Evolutionary conservation across 352 stramenopile genomes (phyloP), one percentile per base, ranked within the genome.

Genomic region (Plasmopara muralis): DNA sequence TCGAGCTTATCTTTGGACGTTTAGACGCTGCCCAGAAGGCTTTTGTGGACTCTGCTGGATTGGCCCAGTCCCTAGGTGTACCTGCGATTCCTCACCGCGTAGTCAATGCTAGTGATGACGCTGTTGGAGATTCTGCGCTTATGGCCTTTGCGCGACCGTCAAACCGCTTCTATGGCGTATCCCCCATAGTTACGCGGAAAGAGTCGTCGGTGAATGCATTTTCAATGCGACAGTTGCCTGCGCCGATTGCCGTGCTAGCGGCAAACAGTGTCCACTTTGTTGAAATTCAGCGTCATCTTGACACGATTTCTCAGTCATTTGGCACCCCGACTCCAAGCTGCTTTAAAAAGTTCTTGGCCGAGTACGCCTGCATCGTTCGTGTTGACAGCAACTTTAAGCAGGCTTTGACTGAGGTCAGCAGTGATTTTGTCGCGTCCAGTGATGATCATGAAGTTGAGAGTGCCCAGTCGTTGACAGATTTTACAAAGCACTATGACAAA

Each of bases 91-190:
- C 77, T 7, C 68, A 74, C 44, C 68, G 77, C 48, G 45, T 49
- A 39, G 65, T 68, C 20, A 65, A 80, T 6, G 71, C 70, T 16
- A 79, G 60, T 13, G 67, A 83, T 14, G 75, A 76, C 30, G 61
- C 69, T 25, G 70, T 60, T 40, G 60, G 68, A 1, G 72, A 79
- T n/a, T 61, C 64, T 20, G 62, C 59, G 10, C 63, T 86, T 16
- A 65, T 81, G 25, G 58, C 72, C 9, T 91, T 91, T 48, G 68
- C 80, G 1, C 72, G 72, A 49, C 58, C 70, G 9, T 67, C 63
- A 6, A 82, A 83, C 30, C 80, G 75, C 7, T 62, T 83, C 16
- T 78, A 85, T 50, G 80, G 80, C 9, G 38, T 90, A n/a, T 88
- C 80, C 2, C 80, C 77, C 2, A 37, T 72, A 25, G 58, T 80